phyloP scores from a whole-genome alignment of 352 stramenopile genomes.

The Phytopythium delawarense region DNA sequence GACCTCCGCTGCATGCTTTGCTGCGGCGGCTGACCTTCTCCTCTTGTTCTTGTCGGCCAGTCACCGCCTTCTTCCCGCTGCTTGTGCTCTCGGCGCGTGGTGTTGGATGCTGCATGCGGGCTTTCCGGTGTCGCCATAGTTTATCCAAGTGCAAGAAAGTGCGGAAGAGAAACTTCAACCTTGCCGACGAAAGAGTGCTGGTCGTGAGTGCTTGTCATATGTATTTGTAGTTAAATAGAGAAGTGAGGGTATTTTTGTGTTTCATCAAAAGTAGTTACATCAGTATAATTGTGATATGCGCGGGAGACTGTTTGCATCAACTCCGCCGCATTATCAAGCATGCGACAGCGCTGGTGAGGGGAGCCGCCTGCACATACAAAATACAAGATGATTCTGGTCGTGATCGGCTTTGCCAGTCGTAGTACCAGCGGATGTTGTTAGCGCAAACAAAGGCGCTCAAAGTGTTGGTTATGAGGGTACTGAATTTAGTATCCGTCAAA shows the following conservation, averaged over 20 bases:
- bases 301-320: background rate
- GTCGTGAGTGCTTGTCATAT: background rate
- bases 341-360: background rate
- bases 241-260: background rate
- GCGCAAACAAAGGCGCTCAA: background rate
- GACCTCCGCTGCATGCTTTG: background rate
- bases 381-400: background rate
- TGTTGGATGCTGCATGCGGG: no score
- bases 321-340: background rate
- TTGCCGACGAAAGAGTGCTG: background rate
- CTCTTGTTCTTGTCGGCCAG: no score
- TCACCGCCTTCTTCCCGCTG: background rate
- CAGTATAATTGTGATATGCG: background rate
- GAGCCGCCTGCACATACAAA: background rate
- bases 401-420: no score
- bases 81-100: background rate
- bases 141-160: background rate
- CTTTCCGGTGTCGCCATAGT: background rate
- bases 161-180: slow-evolving; percentile 2
- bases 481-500: no score
- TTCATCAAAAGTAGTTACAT: background rate
- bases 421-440: background rate
- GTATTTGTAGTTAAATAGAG: background rate
- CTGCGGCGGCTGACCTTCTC: background rate
- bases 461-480: background rate